Evolutionary conservation across 495 filamentous ascomycete species (phyloP), one percentile per base, ranked within the genome.

Genomic region (Daldinia loculata): DNA sequence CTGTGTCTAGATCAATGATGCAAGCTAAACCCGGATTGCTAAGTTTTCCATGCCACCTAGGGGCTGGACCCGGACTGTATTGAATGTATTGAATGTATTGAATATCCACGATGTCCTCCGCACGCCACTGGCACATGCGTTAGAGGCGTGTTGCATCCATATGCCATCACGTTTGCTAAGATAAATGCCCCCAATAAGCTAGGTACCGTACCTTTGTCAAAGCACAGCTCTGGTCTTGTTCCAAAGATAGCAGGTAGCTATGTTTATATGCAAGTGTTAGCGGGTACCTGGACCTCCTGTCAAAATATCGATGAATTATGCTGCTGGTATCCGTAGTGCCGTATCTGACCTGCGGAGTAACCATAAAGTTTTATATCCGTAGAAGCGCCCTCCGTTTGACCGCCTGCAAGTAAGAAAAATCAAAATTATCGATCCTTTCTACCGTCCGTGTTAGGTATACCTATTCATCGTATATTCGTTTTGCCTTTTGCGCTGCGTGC

Each of bases 251-350:
- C 15, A 53, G 26, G 6, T 27, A n/a, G 14, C 50, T 30, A 11
- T 48, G 30, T 56, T 7, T 19, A 19, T 36, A 56, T 56, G 30
- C 53, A 36, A 36, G 53, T 56, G 43, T 58, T 63, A 36, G 43
- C 53, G 26, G 50, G 24, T 64, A 55, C 48, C 51, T 51, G 24
- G 22, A 29, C 15, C 22, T 29, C 45, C 26, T 38, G 52, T 61
- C 24, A 48, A 48, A 48, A 48, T 48, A 58, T 55, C 34, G 60
- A 15, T 59, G 26, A 48, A 63, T 32, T 41, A 27, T 32, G 41
- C 57, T 68, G 70, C 55, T 62, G 55, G 56, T 68, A 65, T 57
- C 70, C 65, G 64, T 36, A 41, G 43, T 39, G 24, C 69, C 39
- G 56, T 61, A 56, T 66, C 69, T 71, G 22, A 60, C 38, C 38